A percentile compares a stretch with the other conserved stretches of the same genome.
phyloP scores from a whole-genome alignment of 2,329 filamentous ascomycete genomes.

The Paraphaeosphaeria sporulosa region DNA sequence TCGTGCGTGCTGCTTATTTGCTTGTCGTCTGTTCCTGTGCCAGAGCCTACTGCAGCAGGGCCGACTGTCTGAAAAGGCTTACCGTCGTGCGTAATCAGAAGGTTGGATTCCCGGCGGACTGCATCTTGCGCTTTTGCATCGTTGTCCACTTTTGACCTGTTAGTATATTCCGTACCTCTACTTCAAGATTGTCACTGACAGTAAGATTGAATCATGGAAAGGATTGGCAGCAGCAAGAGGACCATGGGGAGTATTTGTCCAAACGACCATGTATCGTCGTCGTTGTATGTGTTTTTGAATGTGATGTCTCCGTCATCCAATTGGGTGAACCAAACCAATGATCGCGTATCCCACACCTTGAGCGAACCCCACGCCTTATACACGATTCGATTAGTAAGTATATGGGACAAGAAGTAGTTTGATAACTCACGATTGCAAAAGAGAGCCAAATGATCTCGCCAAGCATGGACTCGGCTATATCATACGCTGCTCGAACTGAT shows the following conservation, averaged over 20 bases:
- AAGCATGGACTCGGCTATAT: slow-evolving; percentile 32
- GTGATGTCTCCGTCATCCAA: slow-evolving; percentile 17
- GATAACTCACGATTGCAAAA: slow-evolving; percentile 24
- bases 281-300: slow-evolving; percentile 20
- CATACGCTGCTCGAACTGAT: slow-evolving; percentile 21
- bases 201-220: slow-evolving; percentile 35
- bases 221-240: slow-evolving; percentile 29
- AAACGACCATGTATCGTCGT: slow-evolving; percentile 35
- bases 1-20: slow-evolving; percentile 6
- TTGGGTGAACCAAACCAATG: slow-evolving; percentile 17
- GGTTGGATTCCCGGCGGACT: neutral
- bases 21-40: neutral
- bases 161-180: neutral
- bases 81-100: neutral
- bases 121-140: slow-evolving; percentile 27
- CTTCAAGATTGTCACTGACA: neutral
- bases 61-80: neutral
- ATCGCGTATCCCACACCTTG: slow-evolving; percentile 31
- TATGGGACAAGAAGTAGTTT: neutral
- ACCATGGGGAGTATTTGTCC: slow-evolving; percentile 37
- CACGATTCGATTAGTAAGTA: neutral
- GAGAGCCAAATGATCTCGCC: slow-evolving; percentile 33
- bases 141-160: slow-evolving; percentile 24
- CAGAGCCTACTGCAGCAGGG: neutral
- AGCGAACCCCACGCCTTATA: slow-evolving; percentile 33